Evolutionary conservation across 2,329 filamentous ascomycete genomes (phyloP).

Genomic region (Cytospora piceicola): DNA sequence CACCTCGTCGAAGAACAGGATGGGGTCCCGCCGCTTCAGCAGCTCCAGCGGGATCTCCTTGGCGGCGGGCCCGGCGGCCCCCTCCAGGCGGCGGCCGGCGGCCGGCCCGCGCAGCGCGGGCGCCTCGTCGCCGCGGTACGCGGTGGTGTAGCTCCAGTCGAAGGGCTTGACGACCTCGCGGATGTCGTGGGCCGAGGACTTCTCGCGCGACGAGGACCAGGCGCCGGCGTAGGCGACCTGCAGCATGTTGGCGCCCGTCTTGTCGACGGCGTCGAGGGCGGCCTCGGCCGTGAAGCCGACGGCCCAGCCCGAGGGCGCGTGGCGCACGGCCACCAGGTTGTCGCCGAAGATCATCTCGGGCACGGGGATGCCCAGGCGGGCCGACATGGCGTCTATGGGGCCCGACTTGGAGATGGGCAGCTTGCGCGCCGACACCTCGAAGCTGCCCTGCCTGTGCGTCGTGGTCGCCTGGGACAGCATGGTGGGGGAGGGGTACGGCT

Average conservation of each 20-base stretch:
- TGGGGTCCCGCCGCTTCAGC: conserved; percentile 86
- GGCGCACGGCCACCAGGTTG: conserved; percentile 78
- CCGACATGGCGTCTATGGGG: conserved; percentile 84
- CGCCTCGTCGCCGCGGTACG: conserved; percentile 72
- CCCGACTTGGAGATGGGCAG: conserved; percentile 91
- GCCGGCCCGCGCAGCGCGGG: conserved; percentile 25
- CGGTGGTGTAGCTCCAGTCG: conserved; percentile 96
- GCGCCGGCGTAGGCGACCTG: conserved; percentile 90
- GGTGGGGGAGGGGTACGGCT: conserved; percentile 59
- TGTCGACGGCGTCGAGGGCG: conserved; percentile 89
- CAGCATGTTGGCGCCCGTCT: conserved; percentile 88
- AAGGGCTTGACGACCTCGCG: conserved; percentile 94
- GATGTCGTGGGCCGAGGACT: conserved; percentile 82
- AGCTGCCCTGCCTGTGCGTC: conserved; percentile 64
- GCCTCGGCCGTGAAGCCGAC: conserved; percentile 84
- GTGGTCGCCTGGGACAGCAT: conserved; percentile 58
- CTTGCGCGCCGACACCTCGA: conserved; percentile 81
- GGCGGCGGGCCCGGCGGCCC: background rate
- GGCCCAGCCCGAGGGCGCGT: conserved; percentile 75
- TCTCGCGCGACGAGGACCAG: conserved; percentile 72
- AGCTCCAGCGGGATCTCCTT: conserved; percentile 79
- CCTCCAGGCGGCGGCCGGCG: conserved; percentile 18
- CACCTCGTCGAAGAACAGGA: conserved; percentile 95
- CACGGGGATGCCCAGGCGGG: conserved; percentile 78
- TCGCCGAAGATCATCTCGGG: conserved; percentile 99